These are phyloP conservation scores for Anthracocystis setariae DNA, from an alignment of 1,284 basidiomycete species.

Conservation along the genomic window DNA sequence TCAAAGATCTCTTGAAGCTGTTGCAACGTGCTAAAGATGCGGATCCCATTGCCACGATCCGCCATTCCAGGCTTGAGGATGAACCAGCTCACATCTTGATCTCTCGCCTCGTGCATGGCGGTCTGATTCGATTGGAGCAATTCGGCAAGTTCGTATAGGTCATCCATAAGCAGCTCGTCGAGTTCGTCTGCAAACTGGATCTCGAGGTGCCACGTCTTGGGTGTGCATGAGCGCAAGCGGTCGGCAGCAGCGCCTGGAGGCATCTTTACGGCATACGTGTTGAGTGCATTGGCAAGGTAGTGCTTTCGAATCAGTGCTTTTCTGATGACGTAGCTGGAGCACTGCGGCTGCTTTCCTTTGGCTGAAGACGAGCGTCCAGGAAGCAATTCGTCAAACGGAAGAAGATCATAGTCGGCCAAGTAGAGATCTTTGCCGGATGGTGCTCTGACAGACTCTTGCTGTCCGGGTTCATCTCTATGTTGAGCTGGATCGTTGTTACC, in stretches of 20 bases:
- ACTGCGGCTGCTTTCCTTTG: conserved; percentile 71
- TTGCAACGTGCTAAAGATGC: conserved; percentile 84
- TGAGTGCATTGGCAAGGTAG: conserved; percentile 82
- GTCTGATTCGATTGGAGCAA: conserved; percentile 69
- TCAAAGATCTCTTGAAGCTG: conserved; percentile 82
- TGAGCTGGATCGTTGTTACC: background rate
- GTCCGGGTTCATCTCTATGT: conserved; percentile 1
- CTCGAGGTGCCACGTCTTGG: conserved; percentile 87
- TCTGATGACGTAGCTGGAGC: conserved; percentile 87
- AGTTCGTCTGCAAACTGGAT: conserved; percentile 92
- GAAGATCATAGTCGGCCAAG: conserved; percentile 63
- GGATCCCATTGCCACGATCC: conserved; percentile 92
- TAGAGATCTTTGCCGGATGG: conserved; percentile 42
- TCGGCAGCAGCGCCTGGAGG: conserved; percentile 16
- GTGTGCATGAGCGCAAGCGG: conserved; percentile 69
- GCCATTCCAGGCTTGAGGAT: conserved; percentile 95
- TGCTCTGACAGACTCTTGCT: conserved; percentile 4
- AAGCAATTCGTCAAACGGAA: conserved; percentile 61
- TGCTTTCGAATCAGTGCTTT: conserved; percentile 96
- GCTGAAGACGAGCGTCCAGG: conserved; percentile 11
- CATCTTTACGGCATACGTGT: conserved; percentile 61
- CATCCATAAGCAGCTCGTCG: conserved; percentile 91
- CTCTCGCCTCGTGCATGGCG: conserved; percentile 52
- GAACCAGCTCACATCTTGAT: conserved; percentile 70
- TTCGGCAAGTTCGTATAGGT: conserved; percentile 85